These are phyloP conservation scores for Jatropha podagrica DNA, from an alignment of 441 rosid species.

Conservation along the genomic window DNA sequence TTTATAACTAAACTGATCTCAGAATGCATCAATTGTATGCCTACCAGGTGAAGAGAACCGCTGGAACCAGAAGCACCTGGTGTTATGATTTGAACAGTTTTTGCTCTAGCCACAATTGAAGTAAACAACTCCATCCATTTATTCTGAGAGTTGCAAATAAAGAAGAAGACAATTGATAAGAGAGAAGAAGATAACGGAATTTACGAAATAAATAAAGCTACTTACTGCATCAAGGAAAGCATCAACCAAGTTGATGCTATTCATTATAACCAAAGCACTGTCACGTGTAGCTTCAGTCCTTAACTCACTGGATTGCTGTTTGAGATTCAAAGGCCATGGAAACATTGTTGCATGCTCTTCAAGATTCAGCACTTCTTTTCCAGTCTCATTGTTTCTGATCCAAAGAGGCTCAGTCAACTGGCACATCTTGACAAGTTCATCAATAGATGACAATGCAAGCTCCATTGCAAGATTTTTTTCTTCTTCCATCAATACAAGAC, in stretches of 20 bases:
- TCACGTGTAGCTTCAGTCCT: conserved; percentile 72
- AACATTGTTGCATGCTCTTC: conserved; percentile 66
- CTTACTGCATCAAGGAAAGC: conserved; percentile 85
- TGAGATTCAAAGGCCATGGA: conserved; percentile 55
- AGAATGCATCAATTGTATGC: background rate
- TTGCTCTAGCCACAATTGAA: conserved; percentile 84
- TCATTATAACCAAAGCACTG: conserved; percentile 77
- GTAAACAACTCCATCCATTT: conserved; percentile 94
- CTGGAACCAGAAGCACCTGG: conserved; percentile 62
- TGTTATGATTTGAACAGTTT: conserved; percentile 64
- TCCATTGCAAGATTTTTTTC: conserved; percentile 73
- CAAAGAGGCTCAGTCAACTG: conserved; percentile 59
- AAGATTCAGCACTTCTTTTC: conserved; percentile 47
- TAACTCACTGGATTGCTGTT: conserved; percentile 38
- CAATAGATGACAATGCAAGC: conserved; percentile 63
- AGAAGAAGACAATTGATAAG: background rate
- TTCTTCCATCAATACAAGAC: conserved; percentile 54
- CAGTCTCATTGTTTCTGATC: conserved; percentile 41
- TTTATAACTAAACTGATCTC: background rate
- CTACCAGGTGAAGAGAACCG: conserved; percentile 82
- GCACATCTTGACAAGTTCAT: conserved; percentile 74
- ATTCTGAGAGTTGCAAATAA: conserved; percentile 35
- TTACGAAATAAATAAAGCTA: conserved; percentile 1
- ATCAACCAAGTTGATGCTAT: conserved; percentile 74
- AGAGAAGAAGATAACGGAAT: background rate